Evolutionary conservation across 352 stramenopile species (phyloP).

Genomic region (Phytophthora cactorum): DNA sequence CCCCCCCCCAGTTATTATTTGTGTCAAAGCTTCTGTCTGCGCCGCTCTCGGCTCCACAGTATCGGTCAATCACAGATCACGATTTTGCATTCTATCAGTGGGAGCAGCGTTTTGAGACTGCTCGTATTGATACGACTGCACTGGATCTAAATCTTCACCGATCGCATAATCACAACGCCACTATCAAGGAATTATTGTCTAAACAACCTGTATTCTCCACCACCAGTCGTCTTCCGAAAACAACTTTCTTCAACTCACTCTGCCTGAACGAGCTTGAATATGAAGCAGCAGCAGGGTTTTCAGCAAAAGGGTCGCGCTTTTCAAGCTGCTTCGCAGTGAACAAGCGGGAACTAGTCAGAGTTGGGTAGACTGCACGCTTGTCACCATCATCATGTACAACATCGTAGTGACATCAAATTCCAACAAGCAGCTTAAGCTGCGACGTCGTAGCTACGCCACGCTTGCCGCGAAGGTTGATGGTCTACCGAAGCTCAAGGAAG

Average conservation of each 20-base stretch:
- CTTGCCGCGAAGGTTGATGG: background rate
- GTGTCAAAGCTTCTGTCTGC: background rate
- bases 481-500: background rate
- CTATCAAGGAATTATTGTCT: background rate
- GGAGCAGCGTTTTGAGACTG: background rate
- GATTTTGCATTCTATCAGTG: background rate
- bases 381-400: constrained; percentile 10
- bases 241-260: constrained; percentile 5
- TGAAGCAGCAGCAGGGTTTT: background rate
- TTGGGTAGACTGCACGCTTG: background rate
- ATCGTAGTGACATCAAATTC: constrained; percentile 3
- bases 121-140: background rate
- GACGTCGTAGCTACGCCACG: constrained; percentile 1
- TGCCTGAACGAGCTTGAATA: constrained; percentile 1
- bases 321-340: background rate
- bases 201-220: background rate
- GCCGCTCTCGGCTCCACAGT: too few species aligned
- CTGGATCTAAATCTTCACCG: background rate
- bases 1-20: background rate
- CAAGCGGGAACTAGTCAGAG: background rate
- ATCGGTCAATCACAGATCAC: background rate
- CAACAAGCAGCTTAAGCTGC: background rate
- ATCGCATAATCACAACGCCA: background rate
- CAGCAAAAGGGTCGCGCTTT: background rate
- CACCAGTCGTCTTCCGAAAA: background rate